Base-by-base conservation (phyloP, 371 early-diverging fungal genomes). In the Syncephalastrum racemosum region DNA sequence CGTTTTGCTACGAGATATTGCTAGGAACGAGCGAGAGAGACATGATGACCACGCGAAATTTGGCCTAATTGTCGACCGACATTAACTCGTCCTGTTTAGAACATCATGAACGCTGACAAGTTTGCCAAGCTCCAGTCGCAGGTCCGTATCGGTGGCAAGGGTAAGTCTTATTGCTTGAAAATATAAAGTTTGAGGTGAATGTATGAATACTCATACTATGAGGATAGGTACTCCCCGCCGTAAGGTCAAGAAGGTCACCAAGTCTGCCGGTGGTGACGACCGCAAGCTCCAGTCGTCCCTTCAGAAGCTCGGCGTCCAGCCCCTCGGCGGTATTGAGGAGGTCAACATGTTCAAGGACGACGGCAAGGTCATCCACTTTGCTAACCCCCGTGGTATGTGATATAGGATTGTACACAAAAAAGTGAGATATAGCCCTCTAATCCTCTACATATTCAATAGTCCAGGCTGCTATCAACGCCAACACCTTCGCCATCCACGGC, bases 291-390 rank as follows among this genome's bases (percentile, higher is more conserved):
- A 87, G 65, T 77, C 84, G 51, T 81, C 89, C 50, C 75, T 96
- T 57, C 93, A 92, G 79, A 95, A 94, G 87, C 77, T 95, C 53
- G 80, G 88, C 66, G 89, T 91, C 54, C 92, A 91, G 79, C 84
- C 89, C 63, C 83, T 97, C 63, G 57, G 73, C 60, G 86, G 81
- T 63, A 90, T 98, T 71, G 98, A 97, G 77, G 95, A 97, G 72
- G 96, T 98, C 82, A 98, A 97, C 92, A 95, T 98, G 94, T 98
- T 98, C 88, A 89, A 85, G 81, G 88, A 87, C 56, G 92, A 95
- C 67, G 96, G 96, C 67, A 88, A 90, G 75, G 91, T 98, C 67
- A 76, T 96, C 66, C 92, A 97, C 89, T 96, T 98, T 75, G 75
- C 69, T 68, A 78, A 81, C 55, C 97, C 99, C 63, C 92, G 90